Percentiles rank a stretch among this genome's conserved stretches.
Evolutionary conservation across 2,329 filamentous ascomycete species (phyloP).

Genomic region (Diaporthe caulivora): DNA sequence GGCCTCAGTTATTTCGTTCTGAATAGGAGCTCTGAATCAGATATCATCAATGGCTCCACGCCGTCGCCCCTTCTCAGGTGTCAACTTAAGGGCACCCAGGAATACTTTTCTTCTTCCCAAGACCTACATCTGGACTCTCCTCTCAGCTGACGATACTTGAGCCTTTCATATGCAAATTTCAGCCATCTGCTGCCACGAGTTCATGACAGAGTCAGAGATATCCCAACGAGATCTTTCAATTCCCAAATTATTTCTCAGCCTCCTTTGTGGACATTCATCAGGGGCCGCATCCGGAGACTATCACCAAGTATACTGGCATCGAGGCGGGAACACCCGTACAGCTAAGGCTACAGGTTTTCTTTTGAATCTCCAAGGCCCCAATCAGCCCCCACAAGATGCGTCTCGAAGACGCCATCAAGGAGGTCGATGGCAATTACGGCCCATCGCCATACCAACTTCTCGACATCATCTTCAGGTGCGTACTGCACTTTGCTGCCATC

Average conservation of each 20-base stretch:
- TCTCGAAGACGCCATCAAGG: slow-evolving; percentile 30
- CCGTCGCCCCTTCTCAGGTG: slow-evolving; percentile 3
- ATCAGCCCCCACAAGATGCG: slow-evolving; percentile 46
- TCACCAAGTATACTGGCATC: background rate
- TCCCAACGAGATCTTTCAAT: background rate
- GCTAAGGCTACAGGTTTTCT: too few relatives aligned
- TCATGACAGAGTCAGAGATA: background rate
- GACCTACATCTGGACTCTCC: background rate
- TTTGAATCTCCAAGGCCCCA: background rate
- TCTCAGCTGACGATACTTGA: background rate
- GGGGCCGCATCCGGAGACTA: background rate
- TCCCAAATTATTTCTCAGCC: background rate
- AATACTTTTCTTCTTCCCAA: background rate
- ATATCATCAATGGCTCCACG: slow-evolving; percentile 15
- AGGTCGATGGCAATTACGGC: slow-evolving; percentile 31
- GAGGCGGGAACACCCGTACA: background rate
- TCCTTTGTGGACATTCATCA: background rate
- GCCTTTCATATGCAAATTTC: background rate
- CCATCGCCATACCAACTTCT: slow-evolving; percentile 47
- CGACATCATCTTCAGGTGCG: slow-evolving; percentile 64
- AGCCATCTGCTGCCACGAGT: background rate
- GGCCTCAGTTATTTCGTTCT: slow-evolving; percentile 5
- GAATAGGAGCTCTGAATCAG: slow-evolving; percentile 24
- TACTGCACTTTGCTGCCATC: slow-evolving; percentile 59
- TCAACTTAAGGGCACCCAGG: background rate